phyloP scores from a whole-genome alignment of 2,329 filamentous ascomycete genomes.

The Fusarium equiseti region DNA sequence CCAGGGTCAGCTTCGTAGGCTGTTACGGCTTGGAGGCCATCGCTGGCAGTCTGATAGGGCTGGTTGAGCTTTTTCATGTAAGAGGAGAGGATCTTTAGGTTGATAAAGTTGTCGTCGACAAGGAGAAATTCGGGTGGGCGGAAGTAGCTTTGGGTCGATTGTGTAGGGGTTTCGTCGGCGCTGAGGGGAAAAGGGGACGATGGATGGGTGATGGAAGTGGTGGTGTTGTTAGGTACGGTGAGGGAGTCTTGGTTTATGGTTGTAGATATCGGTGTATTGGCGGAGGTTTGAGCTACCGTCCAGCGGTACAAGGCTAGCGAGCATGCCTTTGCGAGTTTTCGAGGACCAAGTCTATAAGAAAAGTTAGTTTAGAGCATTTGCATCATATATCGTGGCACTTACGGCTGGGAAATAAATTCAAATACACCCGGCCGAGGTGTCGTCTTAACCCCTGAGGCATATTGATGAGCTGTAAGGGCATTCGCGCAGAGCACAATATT shows the following conservation, averaged over 20 bases:
- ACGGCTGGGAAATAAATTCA: slow-evolving; percentile 57
- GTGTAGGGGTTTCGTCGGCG: slow-evolving; percentile 21
- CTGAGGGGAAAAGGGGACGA: slow-evolving; percentile 19
- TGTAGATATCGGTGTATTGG: neutral
- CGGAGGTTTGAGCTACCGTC: slow-evolving; percentile 35
- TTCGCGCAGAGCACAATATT: slow-evolving; percentile 52
- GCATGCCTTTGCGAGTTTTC: slow-evolving; percentile 54
- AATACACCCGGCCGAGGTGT: slow-evolving; percentile 43
- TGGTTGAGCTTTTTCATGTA: slow-evolving; percentile 53
- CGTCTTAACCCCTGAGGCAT: slow-evolving; percentile 35
- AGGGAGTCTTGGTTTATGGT: neutral
- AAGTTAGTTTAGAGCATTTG: neutral
- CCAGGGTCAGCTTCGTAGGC: slow-evolving; percentile 43
- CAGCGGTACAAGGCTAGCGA: slow-evolving; percentile 46
- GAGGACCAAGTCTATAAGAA: slow-evolving; percentile 50
- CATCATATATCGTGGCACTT: slow-evolving; percentile 13
- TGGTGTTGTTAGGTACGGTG: neutral
- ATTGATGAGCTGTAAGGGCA: slow-evolving; percentile 49
- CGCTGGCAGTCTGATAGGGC: slow-evolving; percentile 48
- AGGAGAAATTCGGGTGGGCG: slow-evolving; percentile 48
- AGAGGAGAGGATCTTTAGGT: slow-evolving; percentile 51
- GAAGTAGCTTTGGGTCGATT: slow-evolving; percentile 2
- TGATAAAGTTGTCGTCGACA: slow-evolving; percentile 58
- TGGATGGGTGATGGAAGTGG: neutral
- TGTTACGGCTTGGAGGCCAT: slow-evolving; percentile 53